Evolutionary conservation across 768 basidiomycete species (phyloP), one percentile per base, ranked within the genome.

Genomic region (Tulasnella sp.): DNA sequence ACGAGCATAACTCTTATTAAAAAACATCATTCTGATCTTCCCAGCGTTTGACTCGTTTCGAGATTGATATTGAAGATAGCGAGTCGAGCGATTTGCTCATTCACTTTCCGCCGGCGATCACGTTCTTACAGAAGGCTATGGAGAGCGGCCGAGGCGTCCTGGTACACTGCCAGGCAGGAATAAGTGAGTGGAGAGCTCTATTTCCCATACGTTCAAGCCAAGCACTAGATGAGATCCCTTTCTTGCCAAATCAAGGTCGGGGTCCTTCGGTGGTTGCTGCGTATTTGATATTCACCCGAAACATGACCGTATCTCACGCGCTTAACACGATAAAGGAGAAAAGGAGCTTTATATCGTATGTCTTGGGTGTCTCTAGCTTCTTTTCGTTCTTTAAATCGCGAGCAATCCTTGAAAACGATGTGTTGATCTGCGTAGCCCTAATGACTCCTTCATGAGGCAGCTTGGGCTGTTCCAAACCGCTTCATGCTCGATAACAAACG

Each of bases 121-220:
- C 83, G 3, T 92, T 92, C 72, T 92, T 96, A 45, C 77, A 87
- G 62, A 76, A 78, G 11, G 86, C 92, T 64, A 70, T 92, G 2
- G 78, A 83, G 68, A 86, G 85, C 65, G 82, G 79, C 0, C 73
- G 82, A 30, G 84, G 85, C 1, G 84, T 97, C 1, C 73, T 94
- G n/a, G 87, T 96, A 0, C 92, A 96, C 70, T 94, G 92, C 67
- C 84, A 88, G 56, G 90, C 88, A 21, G 92, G 92, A 24, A 76
- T 90, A 70, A 90, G 88, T 89, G 70, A 69, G 86, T 53, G 9
- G n/a, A 12, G 27, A 43, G n/a, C 7, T 38, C 34, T 38, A 7
- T 38, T 38, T 7, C 7, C 5, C 15, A n/a, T n/a, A n/a, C n/a
- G n/a, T n/a, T n/a, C n/a, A n/a, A 38, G 34, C 34, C 34, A 7